A percentile compares a stretch with the other conserved stretches of the same genome.
Conservation (phyloP, 805 yeast genomes). For the Spathaspora passalidarum region DNA sequence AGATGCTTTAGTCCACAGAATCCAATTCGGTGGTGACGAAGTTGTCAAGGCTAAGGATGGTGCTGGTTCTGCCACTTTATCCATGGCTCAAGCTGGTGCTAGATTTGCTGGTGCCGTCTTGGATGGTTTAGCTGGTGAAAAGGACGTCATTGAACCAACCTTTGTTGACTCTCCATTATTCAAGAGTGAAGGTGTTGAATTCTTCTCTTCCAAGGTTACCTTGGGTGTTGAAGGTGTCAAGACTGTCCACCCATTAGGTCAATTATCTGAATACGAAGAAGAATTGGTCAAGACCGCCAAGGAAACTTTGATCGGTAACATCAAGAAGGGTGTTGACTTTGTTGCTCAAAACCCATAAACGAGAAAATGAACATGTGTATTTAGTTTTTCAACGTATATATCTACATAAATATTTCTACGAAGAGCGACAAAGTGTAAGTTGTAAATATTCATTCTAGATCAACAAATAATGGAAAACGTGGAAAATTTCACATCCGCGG, state of each 20-base stretch:
- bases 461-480: too few species aligned
- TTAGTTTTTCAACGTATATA: background rate
- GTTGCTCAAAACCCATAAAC: constrained; percentile 66
- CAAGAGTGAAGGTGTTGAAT: constrained; percentile 87
- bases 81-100: constrained; percentile 92
- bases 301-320: constrained; percentile 87
- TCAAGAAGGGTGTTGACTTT: constrained; percentile 89
- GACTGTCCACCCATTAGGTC: constrained; percentile 76
- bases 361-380: background rate
- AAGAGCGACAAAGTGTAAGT: background rate
- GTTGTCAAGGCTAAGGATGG: constrained; percentile 92
- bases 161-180: constrained; percentile 80
- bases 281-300: constrained; percentile 78
- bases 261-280: constrained; percentile 74
- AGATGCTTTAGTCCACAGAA: constrained; percentile 69
- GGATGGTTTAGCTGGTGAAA: constrained; percentile 62
- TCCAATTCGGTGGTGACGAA: constrained; percentile 96
- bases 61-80: constrained; percentile 89
- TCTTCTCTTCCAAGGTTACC: constrained; percentile 93
- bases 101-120: constrained; percentile 66
- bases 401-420: background rate
- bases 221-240: constrained; percentile 90
- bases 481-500: too few species aligned
- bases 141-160: constrained; percentile 63
- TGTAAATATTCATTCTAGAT: background rate